A percentile compares a stretch with the other conserved stretches of the same genome.
phyloP scores from a whole-genome alignment of 2,329 filamentous ascomycete species.

The Mariannaea elegans region DNA sequence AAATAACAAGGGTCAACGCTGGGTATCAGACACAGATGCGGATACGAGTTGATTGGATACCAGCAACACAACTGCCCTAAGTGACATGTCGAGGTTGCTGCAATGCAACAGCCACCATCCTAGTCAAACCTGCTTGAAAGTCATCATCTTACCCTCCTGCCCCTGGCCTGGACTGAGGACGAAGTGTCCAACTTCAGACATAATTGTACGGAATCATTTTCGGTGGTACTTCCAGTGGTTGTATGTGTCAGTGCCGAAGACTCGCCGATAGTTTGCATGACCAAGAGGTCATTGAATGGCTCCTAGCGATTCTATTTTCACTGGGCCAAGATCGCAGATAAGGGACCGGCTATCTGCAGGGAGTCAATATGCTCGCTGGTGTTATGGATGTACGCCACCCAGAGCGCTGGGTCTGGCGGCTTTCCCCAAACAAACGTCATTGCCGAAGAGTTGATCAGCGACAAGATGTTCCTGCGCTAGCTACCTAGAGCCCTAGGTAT shows the following conservation, averaged over 20 bases:
- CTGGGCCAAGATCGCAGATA: constrained; percentile 1
- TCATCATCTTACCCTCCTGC: constrained; percentile 12
- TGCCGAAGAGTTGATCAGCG: constrained; percentile 18
- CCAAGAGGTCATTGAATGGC: neutral
- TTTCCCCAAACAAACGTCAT: constrained; percentile 19
- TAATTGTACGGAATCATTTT: neutral
- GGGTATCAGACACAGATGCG: constrained; percentile 21
- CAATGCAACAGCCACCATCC: constrained; percentile 24
- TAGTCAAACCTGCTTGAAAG: constrained; percentile 7
- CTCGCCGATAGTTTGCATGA: constrained; percentile 11
- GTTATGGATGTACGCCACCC: constrained; percentile 4
- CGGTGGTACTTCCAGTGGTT: neutral
- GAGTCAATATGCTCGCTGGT: neutral
- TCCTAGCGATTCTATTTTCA: neutral
- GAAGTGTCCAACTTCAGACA: neutral
- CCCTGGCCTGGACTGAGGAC: neutral
- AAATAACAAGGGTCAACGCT: constrained; percentile 21
- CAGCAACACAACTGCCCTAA: constrained; percentile 25
- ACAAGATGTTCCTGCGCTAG: constrained; percentile 14
- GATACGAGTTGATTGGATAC: constrained; percentile 29
- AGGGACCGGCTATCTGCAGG: constrained; percentile 7
- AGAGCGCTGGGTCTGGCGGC: constrained; percentile 10
- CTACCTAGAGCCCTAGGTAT: constrained; percentile 4
- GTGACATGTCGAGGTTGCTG: constrained; percentile 29
- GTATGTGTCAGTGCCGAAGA: neutral